Conservation (phyloP, 2,329 filamentous ascomycete species). For the Gnomoniopsis smithogilvyi region DNA sequence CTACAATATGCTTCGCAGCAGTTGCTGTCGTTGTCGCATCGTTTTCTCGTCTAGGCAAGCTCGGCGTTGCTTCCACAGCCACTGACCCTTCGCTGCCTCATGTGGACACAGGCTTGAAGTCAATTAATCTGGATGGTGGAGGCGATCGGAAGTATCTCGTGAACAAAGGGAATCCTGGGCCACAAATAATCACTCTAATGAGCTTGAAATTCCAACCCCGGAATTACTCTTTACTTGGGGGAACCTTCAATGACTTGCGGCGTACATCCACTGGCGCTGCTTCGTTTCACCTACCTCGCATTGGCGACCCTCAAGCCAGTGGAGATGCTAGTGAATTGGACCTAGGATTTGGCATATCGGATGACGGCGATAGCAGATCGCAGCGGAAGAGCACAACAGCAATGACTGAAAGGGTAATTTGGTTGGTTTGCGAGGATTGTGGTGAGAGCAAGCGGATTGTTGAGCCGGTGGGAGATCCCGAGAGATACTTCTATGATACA, state of each 20-base stretch:
- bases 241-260: not conserved
- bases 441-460: constrained; percentile 3
- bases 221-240: not conserved
- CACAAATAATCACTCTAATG: too few species aligned
- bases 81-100: not conserved
- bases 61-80: not conserved
- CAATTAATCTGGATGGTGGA: not conserved
- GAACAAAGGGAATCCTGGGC: not conserved
- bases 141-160: not conserved
- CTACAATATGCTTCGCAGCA: not conserved
- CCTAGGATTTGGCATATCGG: not conserved
- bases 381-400: not conserved
- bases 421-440: constrained; percentile 4
- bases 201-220: not conserved
- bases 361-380: not conserved
- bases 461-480: not conserved
- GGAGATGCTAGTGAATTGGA: not conserved
- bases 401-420: constrained; percentile 4
- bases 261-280: not conserved
- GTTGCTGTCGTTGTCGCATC: not conserved
- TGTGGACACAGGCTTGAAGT: not conserved
- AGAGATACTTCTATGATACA: not conserved
- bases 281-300: not conserved
- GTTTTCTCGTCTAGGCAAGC: not conserved
- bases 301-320: not conserved